Base-by-base conservation (phyloP, 768 basidiomycete species). In the Mycena galopus region DNA sequence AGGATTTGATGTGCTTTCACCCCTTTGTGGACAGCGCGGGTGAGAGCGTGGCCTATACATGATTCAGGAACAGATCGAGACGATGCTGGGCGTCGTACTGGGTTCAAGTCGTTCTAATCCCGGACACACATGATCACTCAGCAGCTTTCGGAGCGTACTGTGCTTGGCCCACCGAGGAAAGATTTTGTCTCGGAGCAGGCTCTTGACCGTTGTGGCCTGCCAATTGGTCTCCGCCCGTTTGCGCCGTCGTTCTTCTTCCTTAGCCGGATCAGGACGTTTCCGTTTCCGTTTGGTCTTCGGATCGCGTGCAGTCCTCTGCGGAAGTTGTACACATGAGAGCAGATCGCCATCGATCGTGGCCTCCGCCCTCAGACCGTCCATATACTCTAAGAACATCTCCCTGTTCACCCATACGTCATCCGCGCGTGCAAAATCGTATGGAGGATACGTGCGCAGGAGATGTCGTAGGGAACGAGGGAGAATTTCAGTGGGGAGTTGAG, bases 401-500 rank as follows among this genome's bases (percentile, higher is more conserved):
- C 70, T 14, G 29, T 44, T 19, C 25, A n/a, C 25, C 70, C 70
- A 72, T 21, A 65, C 50, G 1, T 12, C 23, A n/a, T 25, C 5
- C 9, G 16, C 70, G 57, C 11, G 29, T n/a, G 37, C 21, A 25
- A 11, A 7, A 16, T n/a, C n/a, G 32, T 61, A 67, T 21, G 44
- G 12, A 2, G 65, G 64, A 50, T 72, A 72, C 11, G 29, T 60
- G 65, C 70, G 70, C 39, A 29, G 39, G 0, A 66, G 37, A 30
- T 72, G 59, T 5, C 70, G 70, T 30, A 72, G 51, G 11, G 65
- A 30, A 8, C 65, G 60, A 5, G 70, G 64, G 17, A 72, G n/a
- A 12, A 72, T 30, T 16, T 72, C 70, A n/a, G 65, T 44, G 29
- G 70, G 70, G 29, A 35, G 44, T 17, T 44, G 50, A 12, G 70